These are phyloP conservation scores for Eutrema heterophyllum DNA, from an alignment of 345 rosid genomes.

Conservation along the genomic window DNA sequence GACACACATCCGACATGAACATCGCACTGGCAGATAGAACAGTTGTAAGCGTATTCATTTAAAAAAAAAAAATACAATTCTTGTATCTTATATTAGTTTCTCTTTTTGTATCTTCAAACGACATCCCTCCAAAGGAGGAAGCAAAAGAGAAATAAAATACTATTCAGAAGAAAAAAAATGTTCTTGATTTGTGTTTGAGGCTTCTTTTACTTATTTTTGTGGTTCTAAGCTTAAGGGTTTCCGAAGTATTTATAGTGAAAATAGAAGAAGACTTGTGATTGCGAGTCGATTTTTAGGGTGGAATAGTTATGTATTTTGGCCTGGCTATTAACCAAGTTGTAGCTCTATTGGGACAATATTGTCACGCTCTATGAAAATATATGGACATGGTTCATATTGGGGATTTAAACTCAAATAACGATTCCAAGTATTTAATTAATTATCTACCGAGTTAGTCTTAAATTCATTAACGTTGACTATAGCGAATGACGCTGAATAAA, in stretches of 20 bases:
- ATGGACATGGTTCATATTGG: not conserved
- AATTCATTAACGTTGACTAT: not conserved
- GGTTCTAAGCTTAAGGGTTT: not conserved
- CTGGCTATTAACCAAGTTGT: conserved; percentile 12
- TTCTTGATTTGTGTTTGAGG: not conserved
- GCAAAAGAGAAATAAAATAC: no score
- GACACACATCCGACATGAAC: no score
- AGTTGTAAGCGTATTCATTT: no score
- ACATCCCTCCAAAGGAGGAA: no score
- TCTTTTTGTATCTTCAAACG: no score
- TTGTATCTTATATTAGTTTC: no score
- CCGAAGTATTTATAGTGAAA: not conserved
- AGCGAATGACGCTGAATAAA: not conserved
- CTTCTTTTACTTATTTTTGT: not conserved
- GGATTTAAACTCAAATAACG: not conserved
- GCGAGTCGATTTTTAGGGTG: not conserved
- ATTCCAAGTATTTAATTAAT: not conserved
- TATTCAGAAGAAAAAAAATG: no score
- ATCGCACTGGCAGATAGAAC: conserved; percentile 15
- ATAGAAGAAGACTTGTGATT: not conserved
- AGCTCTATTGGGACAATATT: not conserved
- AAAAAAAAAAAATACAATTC: no score
- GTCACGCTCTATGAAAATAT: not conserved
- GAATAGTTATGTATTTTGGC: not conserved
- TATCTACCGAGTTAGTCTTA: not conserved